Evolutionary conservation across 2,329 filamentous ascomycete species (phyloP), one percentile per base, ranked within the genome.

Genomic region (Pleoardoris graminearum): DNA sequence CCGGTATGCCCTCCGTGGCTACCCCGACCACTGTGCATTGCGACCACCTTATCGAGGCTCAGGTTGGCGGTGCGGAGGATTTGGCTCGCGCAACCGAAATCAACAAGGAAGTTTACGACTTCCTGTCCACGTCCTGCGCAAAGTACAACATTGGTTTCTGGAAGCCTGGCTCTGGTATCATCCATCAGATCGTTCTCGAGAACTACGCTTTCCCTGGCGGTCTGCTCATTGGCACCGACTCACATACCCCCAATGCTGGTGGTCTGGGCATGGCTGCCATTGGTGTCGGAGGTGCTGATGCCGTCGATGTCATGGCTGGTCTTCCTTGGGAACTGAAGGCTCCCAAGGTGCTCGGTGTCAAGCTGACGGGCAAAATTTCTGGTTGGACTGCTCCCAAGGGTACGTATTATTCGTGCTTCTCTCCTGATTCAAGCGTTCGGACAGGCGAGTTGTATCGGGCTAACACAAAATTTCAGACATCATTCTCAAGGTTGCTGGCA

Each of bases 111-210:
- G 94, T 99, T 67, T 99, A 97, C 80, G 89, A 97, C 79, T 99
- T 99, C 84, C 81, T 99, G 73, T 85, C 91, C 57, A 87, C 87
- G 59, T 89, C 93, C 62, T 97, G 93, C 76, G 92, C 92, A 73
- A 99, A 97, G 83, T 99, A 97, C 84, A 93, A 97, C 84, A 97
- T 97, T 76, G 94, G 94, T 82, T 97, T 97, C 88, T 99, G 94
- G 94, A 91, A 85, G 77, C 94, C 94, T 62, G 94, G 94, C 68
- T 97, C 93, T 75, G 94, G 94, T 84, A 99, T 97, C 76, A 99
- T 99, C 69, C 94, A 99, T 82, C 94, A 97, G 83, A 97, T 97
- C 73, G 79, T 97, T 60, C 85, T 97, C 54, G 94, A 99, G 82
- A 97, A 97, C 84, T 97, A 97, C 77, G 92, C 92, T 76, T 97